Base-by-base conservation (phyloP, 345 rosid species). In the Brassica nigra region DNA sequence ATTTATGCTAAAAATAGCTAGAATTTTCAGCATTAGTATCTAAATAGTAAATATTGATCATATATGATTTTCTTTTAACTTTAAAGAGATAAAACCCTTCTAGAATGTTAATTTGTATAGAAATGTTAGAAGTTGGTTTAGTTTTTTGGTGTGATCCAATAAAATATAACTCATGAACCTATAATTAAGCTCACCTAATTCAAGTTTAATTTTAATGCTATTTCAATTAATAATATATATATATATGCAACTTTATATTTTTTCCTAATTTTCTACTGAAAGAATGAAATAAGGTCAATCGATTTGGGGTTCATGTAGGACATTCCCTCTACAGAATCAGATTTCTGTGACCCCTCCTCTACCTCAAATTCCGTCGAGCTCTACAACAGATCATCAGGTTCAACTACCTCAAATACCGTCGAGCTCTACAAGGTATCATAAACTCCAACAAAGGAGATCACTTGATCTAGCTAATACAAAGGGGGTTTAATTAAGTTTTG, bases 401-500 rank as follows among this genome's bases (percentile, higher is more conserved):
- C 14, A 15, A 47, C 7, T 11, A 16, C 31, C 18, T 11, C 31
- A 39, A 39, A 6, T 33, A 1, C 28, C 54, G 0, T 75, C 36
- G n/a, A 75, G 11, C 28, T 62, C 30, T 6, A 62, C 61, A 15
- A 62, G 76, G 76, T 73, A 62, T 28, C 64, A 61, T 28, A 33
- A 61, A 8, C 8, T 65, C 69, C 3, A 36, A 39, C 31, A 11
- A 10, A 39, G 18, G 23, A 8, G 49, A 36, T 65, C 29, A n/a
- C 12, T 33, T 9, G 39, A 31, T 63, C 10, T 62, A 61, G 34
- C 7, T 0, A 15, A 15, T 10, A 27, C 15, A 31, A 31, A 8
- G 12, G 68, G 9, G 14, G 28, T 36, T 37, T 11, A 29, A 29
- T 28, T 37, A 42, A 12, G 10, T 7, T 4, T n/a, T 6, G 27